Evolutionary conservation across 148 eudicot species (phyloP).

Genomic region (Persicaria tinctoria): DNA sequence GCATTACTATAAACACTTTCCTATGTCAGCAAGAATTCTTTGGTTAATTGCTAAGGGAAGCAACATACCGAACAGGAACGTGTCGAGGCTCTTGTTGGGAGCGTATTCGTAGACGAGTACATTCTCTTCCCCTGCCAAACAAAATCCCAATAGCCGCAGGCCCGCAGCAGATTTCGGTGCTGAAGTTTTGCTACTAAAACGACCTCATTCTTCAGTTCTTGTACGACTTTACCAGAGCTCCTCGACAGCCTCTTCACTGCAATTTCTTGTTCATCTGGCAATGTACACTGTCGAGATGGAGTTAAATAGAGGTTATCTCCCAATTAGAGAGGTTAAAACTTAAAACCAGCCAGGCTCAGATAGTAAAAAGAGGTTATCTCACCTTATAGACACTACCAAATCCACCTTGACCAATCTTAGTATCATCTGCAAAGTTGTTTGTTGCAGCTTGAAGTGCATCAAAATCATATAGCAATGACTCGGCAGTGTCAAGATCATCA

Average conservation of each 20-base stretch:
- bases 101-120: constrained; percentile 14
- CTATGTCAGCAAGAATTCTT: background rate
- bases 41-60: background rate
- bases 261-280: constrained; percentile 17
- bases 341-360: too few relatives aligned
- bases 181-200: constrained; percentile 20
- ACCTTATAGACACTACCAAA: constrained; percentile 58
- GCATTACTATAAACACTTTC: too few relatives aligned
- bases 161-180: constrained; percentile 18
- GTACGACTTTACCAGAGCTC: constrained; percentile 13
- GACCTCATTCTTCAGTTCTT: constrained; percentile 21
- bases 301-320: too few relatives aligned
- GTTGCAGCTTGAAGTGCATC: constrained; percentile 36
- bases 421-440: constrained; percentile 31
- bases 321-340: too few relatives aligned
- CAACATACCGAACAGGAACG: constrained; percentile 24
- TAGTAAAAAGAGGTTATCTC: background rate
- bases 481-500: constrained; percentile 24
- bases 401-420: constrained; percentile 59
- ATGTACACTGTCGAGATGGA: constrained; percentile 8
- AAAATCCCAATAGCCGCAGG: constrained; percentile 20
- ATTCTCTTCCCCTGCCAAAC: constrained; percentile 12
- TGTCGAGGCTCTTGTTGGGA: constrained; percentile 29
- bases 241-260: constrained; percentile 21
- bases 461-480: constrained; percentile 49